Conservation (phyloP, 2,329 filamentous ascomycete genomes). For the Pseudocercospora cruenta region DNA sequence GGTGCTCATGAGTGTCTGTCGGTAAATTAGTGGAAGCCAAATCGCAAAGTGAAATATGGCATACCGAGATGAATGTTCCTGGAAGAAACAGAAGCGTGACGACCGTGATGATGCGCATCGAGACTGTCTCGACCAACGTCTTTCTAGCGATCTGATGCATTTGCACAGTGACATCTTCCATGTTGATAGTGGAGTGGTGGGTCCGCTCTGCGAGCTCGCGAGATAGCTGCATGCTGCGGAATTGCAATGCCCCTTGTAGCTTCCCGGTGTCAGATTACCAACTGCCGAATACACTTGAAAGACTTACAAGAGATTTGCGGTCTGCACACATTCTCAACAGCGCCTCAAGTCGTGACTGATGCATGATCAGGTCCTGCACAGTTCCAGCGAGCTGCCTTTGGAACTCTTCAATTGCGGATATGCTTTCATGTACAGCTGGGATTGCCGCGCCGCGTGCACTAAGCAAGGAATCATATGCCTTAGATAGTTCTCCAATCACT, state of each 20-base stretch:
- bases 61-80: slow-evolving; percentile 49
- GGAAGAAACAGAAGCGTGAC: slow-evolving; percentile 50
- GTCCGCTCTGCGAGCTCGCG: slow-evolving; percentile 10
- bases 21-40: neutral
- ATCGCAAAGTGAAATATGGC: slow-evolving; percentile 18
- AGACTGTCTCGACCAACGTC: slow-evolving; percentile 46
- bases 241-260: slow-evolving; percentile 6
- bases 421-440: neutral
- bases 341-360: slow-evolving; percentile 6
- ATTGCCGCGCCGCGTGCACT: no score
- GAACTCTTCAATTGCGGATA: neutral
- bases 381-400: neutral
- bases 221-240: neutral
- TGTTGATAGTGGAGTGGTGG: slow-evolving; percentile 33
- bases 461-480: neutral
- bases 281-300: neutral
- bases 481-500: slow-evolving; percentile 30
- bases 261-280: neutral
- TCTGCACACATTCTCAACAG: slow-evolving; percentile 13
- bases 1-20: slow-evolving; percentile 48
- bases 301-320: slow-evolving; percentile 17
- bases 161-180: slow-evolving; percentile 37
- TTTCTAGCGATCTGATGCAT: slow-evolving; percentile 42
- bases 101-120: slow-evolving; percentile 48
- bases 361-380: slow-evolving; percentile 10